Evolutionary conservation across 208 protist genomes (phyloP), one percentile per base, ranked within the genome.

Genomic region (Trypanosomatidae sp.): DNA sequence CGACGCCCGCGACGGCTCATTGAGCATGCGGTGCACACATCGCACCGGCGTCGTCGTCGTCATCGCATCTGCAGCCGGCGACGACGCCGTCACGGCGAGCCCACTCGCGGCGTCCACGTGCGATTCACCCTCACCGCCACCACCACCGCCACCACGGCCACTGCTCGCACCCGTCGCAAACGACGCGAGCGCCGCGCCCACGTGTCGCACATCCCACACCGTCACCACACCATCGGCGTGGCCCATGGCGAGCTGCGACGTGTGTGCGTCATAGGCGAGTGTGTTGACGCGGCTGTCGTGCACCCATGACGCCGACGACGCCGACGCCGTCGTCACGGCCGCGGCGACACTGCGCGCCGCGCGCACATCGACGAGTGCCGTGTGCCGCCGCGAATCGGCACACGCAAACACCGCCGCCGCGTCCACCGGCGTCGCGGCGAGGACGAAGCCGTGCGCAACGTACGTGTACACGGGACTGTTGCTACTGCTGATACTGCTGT

Each of bases 171-270:
- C 2, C 35, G 23, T 16, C n/a, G n/a, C n/a, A n/a, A n/a, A 35
- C 7, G 59, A 55, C 30, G 65, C 68, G 21, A 92, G 38, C 0
- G 70, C 66, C 23, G 69, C 41, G 19, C 75, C 71, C 8, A 63
- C 49, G 39, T 68, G 64, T 25, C 84, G 69, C 22, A 92, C 56
- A 52, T 92, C 84, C 80, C 84, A 92, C n/a, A 89, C 55, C 0
- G 76, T 67, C 18, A 92, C 49, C 6, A 46, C 59, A 39, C 84
- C 84, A 60, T 92, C 66, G 48, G 66, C 80, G 55, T 92, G 79
- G 19, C 79, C 84, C 40, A 78, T 87, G 18, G 88, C 23, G 19
- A 92, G 73, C 38, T 87, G 64, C 23, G 54, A 41, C 1, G 48
- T 43, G 11, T 67, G 49, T 38, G 52, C 50, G 57, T 92, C 78